Base-by-base conservation (phyloP, 352 stramenopile genomes). In the Globisporangium lucens region DNA sequence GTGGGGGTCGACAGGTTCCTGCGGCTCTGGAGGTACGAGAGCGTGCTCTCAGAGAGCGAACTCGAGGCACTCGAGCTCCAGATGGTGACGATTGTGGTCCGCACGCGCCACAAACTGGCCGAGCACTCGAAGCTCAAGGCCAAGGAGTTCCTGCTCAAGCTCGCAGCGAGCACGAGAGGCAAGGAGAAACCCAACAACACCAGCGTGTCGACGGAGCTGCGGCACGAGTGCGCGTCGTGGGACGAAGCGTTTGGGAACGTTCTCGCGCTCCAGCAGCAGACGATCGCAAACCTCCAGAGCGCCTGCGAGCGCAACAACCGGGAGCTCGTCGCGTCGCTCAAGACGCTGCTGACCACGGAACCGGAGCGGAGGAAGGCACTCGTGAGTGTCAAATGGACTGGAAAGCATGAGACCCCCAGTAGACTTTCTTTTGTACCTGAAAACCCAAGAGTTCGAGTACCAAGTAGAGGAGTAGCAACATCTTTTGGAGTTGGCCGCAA, bases 161-260 rank as follows among this genome's bases (percentile, higher is more conserved):
- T 95, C 3, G 82, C 70, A 1, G 71, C 61, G 4, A 72, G 60
- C 55, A 17, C 55, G 4, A 72, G 60, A 57, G n/a, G 56, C 62
- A 10, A 13, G 57, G 20, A 60, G 55, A 60, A 59, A 20, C 27
- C n/a, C 22, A 49, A 47, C 61, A 63, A 27, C 66, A 73, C 4
- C 4, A 53, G 2, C 62, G 73, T 70, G 64, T 65, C 72, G 6
- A 65, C 52, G 2, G 82, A 84, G 20, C 69, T 82, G 2, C 76
- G 72, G 1, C 72, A 77, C 2, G 63, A 76, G 8, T 80, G 72
- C 60, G 52, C 61, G 24, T 72, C 69, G 17, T 96, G 86, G 88
- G 75, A 91, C 69, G 80, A 93, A 73, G 88, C 85, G 1, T 94
- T 90, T n/a, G 73, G 55, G 0, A 89, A 79, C n/a, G 81, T 95